Evolutionary conservation across 352 stramenopile species (phyloP).

Genomic region (Plasmopara halstedii): DNA sequence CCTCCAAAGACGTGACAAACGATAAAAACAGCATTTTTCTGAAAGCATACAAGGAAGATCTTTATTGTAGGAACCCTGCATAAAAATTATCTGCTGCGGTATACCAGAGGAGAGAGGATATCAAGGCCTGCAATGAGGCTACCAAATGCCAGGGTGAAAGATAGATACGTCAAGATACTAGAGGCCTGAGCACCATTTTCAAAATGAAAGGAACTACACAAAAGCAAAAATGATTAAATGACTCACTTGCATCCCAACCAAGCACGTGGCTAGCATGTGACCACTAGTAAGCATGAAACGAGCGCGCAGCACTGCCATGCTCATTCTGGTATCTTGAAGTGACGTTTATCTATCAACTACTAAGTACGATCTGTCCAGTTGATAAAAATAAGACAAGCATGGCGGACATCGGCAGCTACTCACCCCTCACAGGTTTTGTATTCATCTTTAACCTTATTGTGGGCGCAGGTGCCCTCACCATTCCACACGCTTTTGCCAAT

Average conservation of each 20-base stretch:
- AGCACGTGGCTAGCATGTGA: constrained; percentile 48
- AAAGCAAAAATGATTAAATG: background rate
- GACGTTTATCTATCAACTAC: background rate
- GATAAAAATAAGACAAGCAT: constrained; percentile 15
- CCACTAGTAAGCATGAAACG: constrained; percentile 53
- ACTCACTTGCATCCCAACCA: constrained; percentile 17
- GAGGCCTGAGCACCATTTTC: constrained; percentile 8
- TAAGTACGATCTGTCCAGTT: constrained; percentile 9
- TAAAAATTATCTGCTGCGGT: background rate
- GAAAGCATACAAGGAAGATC: background rate
- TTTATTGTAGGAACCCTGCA: background rate
- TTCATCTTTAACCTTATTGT: constrained; percentile 90
- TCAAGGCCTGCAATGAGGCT: constrained; percentile 42
- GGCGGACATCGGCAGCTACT: constrained; percentile 70
- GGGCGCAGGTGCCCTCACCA: constrained; percentile 77
- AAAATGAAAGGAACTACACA: background rate
- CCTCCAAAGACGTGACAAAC: constrained; percentile 54
- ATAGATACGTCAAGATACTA: constrained; percentile 26
- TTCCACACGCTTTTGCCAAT: constrained; percentile 80
- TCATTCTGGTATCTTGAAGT: constrained; percentile 13
- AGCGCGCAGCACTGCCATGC: constrained; percentile 21
- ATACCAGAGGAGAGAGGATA: constrained; percentile 40
- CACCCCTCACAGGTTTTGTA: constrained; percentile 81
- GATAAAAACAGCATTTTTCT: constrained; percentile 52
- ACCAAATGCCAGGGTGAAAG: constrained; percentile 31